These are phyloP conservation scores for Candida coquimbonensis DNA, from an alignment of 805 yeast genomes.

Conservation along the genomic window DNA sequence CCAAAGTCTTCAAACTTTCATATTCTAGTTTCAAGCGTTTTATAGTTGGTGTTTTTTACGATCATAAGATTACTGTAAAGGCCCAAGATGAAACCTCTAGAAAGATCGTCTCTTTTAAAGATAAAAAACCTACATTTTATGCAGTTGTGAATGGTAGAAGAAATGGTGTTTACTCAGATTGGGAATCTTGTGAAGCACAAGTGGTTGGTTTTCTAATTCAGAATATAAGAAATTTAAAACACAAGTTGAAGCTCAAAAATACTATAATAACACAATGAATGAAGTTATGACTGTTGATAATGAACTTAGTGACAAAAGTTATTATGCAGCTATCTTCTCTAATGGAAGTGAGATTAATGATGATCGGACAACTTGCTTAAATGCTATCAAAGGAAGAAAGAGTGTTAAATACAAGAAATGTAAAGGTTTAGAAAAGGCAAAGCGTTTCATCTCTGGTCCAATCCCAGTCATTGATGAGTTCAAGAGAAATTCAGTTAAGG, in stretches of 20 bases:
- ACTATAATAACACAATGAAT: background rate
- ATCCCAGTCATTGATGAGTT: background rate
- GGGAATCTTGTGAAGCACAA: background rate
- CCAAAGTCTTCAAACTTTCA: no score
- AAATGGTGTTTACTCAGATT: background rate
- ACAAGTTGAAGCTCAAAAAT: background rate
- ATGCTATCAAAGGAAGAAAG: conserved; percentile 23
- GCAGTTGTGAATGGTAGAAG: background rate
- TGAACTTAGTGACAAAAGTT: background rate
- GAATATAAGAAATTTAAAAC: no score
- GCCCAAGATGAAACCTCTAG: no score
- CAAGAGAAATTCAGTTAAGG: background rate
- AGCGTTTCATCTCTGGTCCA: conserved; percentile 4
- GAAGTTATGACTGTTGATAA: background rate
- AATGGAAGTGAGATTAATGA: conserved; percentile 21
- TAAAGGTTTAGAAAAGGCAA: conserved; percentile 12
- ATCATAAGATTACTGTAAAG: no score
- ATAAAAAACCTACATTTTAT: background rate
- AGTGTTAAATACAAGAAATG: conserved; percentile 37
- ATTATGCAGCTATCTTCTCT: conserved; percentile 28
- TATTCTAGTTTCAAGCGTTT: no score
- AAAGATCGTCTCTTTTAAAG: no score
- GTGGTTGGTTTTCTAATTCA: background rate
- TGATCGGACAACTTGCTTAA: conserved; percentile 28
- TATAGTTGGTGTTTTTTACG: no score